A percentile compares a stretch with the other conserved stretches of the same genome.
These are phyloP conservation scores for Candida sithepensis DNA, from an alignment of 805 yeast species.

Conservation along the genomic window DNA sequence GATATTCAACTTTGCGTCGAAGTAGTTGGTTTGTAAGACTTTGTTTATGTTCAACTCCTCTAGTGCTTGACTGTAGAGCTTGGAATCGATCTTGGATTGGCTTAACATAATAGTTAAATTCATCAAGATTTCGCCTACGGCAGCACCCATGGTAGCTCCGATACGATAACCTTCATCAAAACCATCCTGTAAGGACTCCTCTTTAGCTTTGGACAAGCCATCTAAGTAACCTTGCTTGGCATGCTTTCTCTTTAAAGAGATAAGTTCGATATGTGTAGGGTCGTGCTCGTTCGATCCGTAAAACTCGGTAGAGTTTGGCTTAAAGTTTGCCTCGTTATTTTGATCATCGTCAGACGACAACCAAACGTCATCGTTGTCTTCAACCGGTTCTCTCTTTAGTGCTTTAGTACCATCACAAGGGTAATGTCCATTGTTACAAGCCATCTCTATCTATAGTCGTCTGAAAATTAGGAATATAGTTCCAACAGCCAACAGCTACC, in stretches of 20 bases:
- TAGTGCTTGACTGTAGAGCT: constrained; percentile 34
- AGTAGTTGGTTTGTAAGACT: constrained; percentile 52
- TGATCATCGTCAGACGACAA: constrained; percentile 28
- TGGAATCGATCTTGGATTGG: constrained; percentile 5
- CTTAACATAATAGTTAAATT: constrained; percentile 21
- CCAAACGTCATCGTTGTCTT: constrained; percentile 32
- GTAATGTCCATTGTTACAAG: not conserved
- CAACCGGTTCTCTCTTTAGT: not conserved
- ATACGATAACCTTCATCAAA: constrained; percentile 75
- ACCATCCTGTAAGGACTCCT: constrained; percentile 67
- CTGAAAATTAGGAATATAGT: not conserved
- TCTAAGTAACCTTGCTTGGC: constrained; percentile 79
- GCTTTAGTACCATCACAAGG: not conserved
- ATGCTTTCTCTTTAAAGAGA: constrained; percentile 56
- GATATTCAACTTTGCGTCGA: constrained; percentile 46
- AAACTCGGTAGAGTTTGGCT: constrained; percentile 28
- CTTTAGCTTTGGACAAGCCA: constrained; percentile 70
- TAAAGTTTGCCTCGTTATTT: constrained; percentile 24
- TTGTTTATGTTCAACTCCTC: constrained; percentile 56
- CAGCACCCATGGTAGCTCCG: constrained; percentile 69
- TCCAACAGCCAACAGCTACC: no score
- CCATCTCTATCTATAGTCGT: not conserved
- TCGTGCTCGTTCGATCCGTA: constrained; percentile 32
- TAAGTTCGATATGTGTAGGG: constrained; percentile 23
- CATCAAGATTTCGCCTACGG: constrained; percentile 65